phyloP scores from a whole-genome alignment of 2,329 filamentous ascomycete genomes.

The Ceratocystis harringtonii region DNA sequence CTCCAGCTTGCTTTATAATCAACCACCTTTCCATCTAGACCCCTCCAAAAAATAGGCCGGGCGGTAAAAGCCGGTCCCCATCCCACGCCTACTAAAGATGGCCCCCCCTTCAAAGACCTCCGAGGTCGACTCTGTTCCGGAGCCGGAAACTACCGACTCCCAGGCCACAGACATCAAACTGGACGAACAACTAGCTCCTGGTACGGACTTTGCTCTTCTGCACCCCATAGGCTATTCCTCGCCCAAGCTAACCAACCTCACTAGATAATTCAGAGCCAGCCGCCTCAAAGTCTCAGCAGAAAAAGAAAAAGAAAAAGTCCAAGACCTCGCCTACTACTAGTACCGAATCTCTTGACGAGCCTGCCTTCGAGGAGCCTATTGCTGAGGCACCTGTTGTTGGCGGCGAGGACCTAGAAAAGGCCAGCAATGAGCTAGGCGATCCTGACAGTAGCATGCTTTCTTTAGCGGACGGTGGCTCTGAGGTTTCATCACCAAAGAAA shows the following conservation, averaged over 20 bases:
- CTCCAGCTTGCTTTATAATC: neutral
- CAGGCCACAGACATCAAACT: neutral
- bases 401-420: neutral
- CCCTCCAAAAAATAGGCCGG: neutral
- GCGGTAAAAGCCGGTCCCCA: neutral
- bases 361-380: neutral
- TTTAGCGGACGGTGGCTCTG: neutral
- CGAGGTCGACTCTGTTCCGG: neutral
- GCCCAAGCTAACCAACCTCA: neutral
- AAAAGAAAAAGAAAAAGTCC: constrained; percentile 13
- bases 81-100: neutral
- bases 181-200: neutral
- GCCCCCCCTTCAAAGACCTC: neutral
- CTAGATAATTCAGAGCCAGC: neutral
- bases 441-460: neutral
- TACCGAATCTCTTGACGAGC: neutral
- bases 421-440: neutral
- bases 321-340: constrained; percentile 9
- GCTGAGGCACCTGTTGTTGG: neutral
- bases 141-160: neutral
- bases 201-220: neutral
- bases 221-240: neutral
- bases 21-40: too few relatives aligned
- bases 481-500: constrained; percentile 2
- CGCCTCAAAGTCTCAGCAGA: constrained; percentile 9